Conservation (phyloP, 2,329 filamentous ascomycete species). For the Ophiostoma angusticollis region DNA sequence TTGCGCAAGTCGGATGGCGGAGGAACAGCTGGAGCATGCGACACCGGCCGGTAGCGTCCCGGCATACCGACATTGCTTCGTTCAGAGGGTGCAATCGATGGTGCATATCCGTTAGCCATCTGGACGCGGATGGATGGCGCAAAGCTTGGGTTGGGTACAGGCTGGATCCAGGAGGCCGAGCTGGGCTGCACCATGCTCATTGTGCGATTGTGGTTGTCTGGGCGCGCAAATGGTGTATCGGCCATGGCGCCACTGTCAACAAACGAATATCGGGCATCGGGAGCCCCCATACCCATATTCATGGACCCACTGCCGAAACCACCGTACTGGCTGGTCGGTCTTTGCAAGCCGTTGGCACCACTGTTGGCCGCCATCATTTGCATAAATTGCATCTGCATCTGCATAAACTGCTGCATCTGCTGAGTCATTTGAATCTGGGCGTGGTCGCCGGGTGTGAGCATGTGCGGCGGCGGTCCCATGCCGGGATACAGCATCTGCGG, state of each 20-base stretch:
- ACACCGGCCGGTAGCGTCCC: conserved; percentile 81
- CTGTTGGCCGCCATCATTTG: conserved; percentile 53
- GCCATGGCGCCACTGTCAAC: conserved; percentile 32
- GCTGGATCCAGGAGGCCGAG: conserved; percentile 44
- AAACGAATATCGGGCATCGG: conserved; percentile 29
- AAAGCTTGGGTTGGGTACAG: conserved; percentile 27
- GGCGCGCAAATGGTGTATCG: conserved; percentile 26
- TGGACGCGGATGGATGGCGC: conserved; percentile 37
- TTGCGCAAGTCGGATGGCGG: conserved; percentile 21
- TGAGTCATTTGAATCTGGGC: conserved; percentile 69
- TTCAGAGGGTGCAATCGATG: conserved; percentile 90
- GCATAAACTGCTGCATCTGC: conserved; percentile 79
- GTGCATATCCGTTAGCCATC: conserved; percentile 53
- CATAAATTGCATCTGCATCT: conserved; percentile 93
- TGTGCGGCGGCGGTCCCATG: conserved; percentile 20
- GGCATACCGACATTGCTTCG: conserved; percentile 87
- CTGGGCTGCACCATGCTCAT: conserved; percentile 76
- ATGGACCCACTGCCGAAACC: conserved; percentile 17
- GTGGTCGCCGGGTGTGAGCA: conserved; percentile 51
- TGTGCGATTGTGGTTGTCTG: conserved; percentile 44
- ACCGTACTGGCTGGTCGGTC: conserved; percentile 14
- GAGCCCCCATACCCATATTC: conserved; percentile 13
- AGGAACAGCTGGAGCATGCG: conserved; percentile 37
- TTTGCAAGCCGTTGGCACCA: conserved; percentile 16
- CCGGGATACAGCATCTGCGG: conserved; percentile 37